Base-by-base conservation (phyloP, 768 basidiomycete genomes). In the Lactarius akahatsu region DNA sequence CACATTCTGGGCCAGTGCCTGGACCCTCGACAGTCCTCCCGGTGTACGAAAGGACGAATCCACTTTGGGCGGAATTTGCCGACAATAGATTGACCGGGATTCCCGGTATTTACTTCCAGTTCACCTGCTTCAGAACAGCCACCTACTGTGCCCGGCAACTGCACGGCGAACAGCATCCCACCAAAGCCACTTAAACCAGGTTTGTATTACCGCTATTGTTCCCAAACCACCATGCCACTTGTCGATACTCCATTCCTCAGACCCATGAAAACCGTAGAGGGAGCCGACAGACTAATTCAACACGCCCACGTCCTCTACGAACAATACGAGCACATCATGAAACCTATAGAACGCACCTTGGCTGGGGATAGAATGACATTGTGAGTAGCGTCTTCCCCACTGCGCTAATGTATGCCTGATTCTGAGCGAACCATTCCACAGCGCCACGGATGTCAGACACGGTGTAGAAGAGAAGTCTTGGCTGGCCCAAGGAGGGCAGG, bases 371-470 rank as follows among this genome's bases (percentile, higher is more conserved):
- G 34, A 36, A 57, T 57, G 9, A 11, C 55, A 57, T 34, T 3
- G 55, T 57, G 18, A 34, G 18, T 52, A 26, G 10, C 4, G 2
- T 23, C 8, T n/a, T 57, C 28, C 11, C 10, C 55, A 18, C 55
- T 20, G 18, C 32, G 55, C 55, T n/a, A 32, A 41, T 57, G 8
- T 18, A 18, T 32, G 23, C 23, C 50, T 6, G 20, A 43, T 4
- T 40, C 36, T 57, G 11, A 57, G 3, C 0, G 15, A 16, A 8
- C 7, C 0, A 41, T 26, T 58, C 34, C 3, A 50, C 57, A 66
- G 65, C 30, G 61, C 65, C 20, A 34, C 13, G 23, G 57, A 66
- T 18, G 26, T 23, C 32, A 66, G 61, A 16, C 32, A 52, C 1
- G 38, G 61, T 2, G 34, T 52, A 20, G 61, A 59, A 36, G 20